Conservation (phyloP, 441 rosid genomes). For the Croton setiger region DNA sequence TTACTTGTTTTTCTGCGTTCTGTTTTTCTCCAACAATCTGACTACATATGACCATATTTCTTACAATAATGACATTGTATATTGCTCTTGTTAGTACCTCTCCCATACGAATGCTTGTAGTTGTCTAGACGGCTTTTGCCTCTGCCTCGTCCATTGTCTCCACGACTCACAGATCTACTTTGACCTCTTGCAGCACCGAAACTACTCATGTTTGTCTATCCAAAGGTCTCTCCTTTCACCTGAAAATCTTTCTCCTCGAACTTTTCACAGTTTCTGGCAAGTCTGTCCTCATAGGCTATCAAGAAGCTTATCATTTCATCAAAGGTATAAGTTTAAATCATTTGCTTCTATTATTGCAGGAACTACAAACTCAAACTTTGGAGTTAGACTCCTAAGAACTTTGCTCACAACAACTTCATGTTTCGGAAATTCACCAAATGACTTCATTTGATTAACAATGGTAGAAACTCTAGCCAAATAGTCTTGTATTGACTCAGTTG, state of each 20-base stretch:
- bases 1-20: background rate
- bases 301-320: conserved; percentile 6
- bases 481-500: background rate
- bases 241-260: background rate
- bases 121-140: background rate
- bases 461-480: background rate
- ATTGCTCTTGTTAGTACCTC: no score
- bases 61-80: background rate
- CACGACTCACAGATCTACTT: background rate
- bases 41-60: background rate
- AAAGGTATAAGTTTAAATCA: background rate
- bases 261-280: background rate
- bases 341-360: conserved; percentile 2
- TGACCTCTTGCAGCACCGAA: background rate
- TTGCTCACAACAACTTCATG: background rate
- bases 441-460: background rate
- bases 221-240: background rate
- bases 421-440: background rate
- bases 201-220: background rate
- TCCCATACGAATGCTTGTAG: no score
- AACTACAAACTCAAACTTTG: background rate
- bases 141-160: background rate
- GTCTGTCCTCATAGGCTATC: conserved; percentile 6
- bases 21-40: background rate
- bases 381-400: conserved; percentile 3